A percentile compares a stretch with the other conserved stretches of the same genome.
phyloP scores from a whole-genome alignment of 1,139 yeast genomes.

The Yamadazyma spencermartinsiae region DNA sequence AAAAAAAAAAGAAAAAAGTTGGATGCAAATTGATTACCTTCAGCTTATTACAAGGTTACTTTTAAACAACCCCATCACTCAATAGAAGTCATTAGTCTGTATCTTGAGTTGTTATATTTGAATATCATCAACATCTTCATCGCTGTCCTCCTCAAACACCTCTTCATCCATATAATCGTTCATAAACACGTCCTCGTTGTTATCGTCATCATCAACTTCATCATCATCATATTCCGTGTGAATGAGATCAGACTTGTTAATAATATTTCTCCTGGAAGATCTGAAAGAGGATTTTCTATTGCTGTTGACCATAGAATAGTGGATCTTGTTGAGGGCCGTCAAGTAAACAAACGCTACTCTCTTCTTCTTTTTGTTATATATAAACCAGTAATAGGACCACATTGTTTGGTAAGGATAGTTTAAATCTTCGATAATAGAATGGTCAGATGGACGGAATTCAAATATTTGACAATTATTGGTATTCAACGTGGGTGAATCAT shows the following conservation, averaged over 20 bases:
- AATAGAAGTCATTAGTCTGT: not conserved
- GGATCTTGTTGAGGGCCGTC: conserved; percentile 45
- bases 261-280: conserved; percentile 7
- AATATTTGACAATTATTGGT: conserved; percentile 69
- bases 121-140: conserved; percentile 40
- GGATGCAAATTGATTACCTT: not conserved
- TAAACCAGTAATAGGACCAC: conserved; percentile 94
- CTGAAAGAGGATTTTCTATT: conserved; percentile 21
- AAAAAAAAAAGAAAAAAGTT: not conserved
- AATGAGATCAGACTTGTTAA: conserved; percentile 11
- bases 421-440: conserved; percentile 67
- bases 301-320: conserved; percentile 36
- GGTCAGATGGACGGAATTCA: conserved; percentile 77
- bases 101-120: conserved; percentile 23
- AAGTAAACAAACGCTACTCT: conserved; percentile 82
- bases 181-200: conserved; percentile 20
- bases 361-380: conserved; percentile 86
- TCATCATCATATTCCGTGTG: conserved; percentile 18
- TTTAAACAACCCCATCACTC: not conserved
- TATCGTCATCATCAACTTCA: conserved; percentile 22
- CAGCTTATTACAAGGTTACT: not conserved
- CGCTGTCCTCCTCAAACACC: conserved; percentile 32
- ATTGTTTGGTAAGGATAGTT: conserved; percentile 70
- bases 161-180: conserved; percentile 28
- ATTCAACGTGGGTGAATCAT: conserved; percentile 8